phyloP scores from a whole-genome alignment of 1,284 basidiomycete species.

The Hortiboletus rubellus region DNA sequence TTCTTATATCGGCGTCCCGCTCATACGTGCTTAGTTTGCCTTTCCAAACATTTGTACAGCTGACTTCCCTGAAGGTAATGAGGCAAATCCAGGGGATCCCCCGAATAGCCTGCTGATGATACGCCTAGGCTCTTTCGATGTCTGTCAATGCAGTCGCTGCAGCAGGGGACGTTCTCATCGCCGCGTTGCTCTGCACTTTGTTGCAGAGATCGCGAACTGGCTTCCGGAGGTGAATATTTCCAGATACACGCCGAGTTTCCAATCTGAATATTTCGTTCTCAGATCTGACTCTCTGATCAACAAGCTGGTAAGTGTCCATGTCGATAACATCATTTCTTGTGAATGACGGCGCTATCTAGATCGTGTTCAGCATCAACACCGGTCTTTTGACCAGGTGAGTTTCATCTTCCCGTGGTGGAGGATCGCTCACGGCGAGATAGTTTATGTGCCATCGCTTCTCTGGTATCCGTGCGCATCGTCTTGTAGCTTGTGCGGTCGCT shows the following conservation, averaged over 20 bases:
- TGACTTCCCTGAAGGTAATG: slow-evolving; percentile 34
- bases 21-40: slow-evolving; percentile 23
- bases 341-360: slow-evolving; percentile 31
- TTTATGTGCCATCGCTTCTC: slow-evolving; percentile 45
- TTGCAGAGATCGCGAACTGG: slow-evolving; percentile 58
- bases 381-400: slow-evolving; percentile 41
- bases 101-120: background rate
- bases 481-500: background rate
- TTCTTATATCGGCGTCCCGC: background rate
- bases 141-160: slow-evolving; percentile 60
- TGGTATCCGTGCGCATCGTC: slow-evolving; percentile 41
- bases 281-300: slow-evolving; percentile 53
- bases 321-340: background rate
- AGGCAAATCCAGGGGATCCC: background rate
- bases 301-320: slow-evolving; percentile 37
- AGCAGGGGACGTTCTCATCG: slow-evolving; percentile 59
- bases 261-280: background rate
- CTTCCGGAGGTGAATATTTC: slow-evolving; percentile 45
- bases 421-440: slow-evolving; percentile 14
- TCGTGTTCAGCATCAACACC: slow-evolving; percentile 52
- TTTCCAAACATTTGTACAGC: slow-evolving; percentile 43
- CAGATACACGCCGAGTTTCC: accelerated
- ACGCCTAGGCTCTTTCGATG: slow-evolving; percentile 45
- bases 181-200: slow-evolving; percentile 48
- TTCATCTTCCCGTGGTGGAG: background rate